Percentiles rank a stretch among this genome's conserved stretches.
These are phyloP conservation scores for Cladophialophora yegresii DNA, from an alignment of 2,329 filamentous ascomycete genomes.

Conservation along the genomic window DNA sequence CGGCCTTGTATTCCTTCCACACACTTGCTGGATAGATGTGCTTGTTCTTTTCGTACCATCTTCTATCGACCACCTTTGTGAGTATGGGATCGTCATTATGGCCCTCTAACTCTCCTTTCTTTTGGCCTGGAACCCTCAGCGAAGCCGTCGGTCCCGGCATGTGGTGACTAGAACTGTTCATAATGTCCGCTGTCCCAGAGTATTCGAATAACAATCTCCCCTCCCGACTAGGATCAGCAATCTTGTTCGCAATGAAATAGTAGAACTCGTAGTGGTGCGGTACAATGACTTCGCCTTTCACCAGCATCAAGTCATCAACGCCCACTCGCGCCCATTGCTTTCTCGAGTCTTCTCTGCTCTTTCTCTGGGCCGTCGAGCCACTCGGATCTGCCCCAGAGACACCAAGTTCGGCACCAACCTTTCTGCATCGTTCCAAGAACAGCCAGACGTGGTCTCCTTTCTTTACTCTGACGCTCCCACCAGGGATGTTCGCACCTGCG, in stretches of 20 bases:
- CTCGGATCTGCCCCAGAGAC: conserved; percentile 59
- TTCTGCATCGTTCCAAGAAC: conserved; percentile 86
- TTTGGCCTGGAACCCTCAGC: conserved; percentile 51
- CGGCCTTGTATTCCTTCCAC: conserved; percentile 93
- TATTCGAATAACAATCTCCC: conserved; percentile 79
- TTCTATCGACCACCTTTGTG: conserved; percentile 91
- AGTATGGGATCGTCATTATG: conserved; percentile 72
- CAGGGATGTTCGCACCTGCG: conserved; percentile 76
- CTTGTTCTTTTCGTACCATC: conserved; percentile 98
- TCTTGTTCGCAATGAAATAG: conserved; percentile 83
- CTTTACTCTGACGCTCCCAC: conserved; percentile 79
- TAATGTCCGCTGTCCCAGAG: conserved; percentile 48
- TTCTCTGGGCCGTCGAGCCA: conserved; percentile 36
- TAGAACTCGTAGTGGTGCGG: conserved; percentile 99
- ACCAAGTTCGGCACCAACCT: conserved; percentile 80
- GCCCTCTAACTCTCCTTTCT: conserved; percentile 68
- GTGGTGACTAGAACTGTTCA: conserved; percentile 5
- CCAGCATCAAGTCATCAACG: conserved; percentile 93
- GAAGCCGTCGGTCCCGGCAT: conserved; percentile 46
- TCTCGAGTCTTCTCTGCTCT: conserved; percentile 58
- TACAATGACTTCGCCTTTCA: conserved; percentile 85
- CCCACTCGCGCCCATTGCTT: conserved; percentile 90
- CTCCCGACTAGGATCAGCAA: conserved; percentile 68
- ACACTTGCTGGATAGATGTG: conserved; percentile 96
- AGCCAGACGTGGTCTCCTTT: conserved; percentile 94